Evolutionary conservation across 1,284 basidiomycete genomes (phyloP).

Genomic region (Veloporphyrellus conicus): DNA sequence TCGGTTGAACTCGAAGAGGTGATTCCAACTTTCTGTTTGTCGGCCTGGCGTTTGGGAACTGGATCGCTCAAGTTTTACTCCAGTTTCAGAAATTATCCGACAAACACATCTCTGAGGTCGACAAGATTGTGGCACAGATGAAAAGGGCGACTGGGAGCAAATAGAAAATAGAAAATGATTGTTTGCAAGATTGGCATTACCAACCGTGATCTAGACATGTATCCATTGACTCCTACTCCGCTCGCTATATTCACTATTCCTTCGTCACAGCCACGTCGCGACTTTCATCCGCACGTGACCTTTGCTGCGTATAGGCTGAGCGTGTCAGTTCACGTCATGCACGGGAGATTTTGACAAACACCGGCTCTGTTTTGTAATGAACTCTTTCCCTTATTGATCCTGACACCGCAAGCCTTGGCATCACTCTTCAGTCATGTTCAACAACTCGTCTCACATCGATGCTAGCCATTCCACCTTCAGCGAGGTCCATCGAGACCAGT

Average conservation of each 20-base stretch:
- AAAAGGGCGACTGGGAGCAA: slow-evolving; percentile 53
- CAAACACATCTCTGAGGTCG: slow-evolving; percentile 57
- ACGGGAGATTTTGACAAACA: no score
- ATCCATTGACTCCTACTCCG: no score
- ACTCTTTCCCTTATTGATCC: background rate
- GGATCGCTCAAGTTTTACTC: background rate
- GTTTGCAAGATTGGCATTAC: no score
- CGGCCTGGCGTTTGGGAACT: background rate
- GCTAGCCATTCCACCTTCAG: slow-evolving; percentile 16
- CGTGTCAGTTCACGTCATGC: no score
- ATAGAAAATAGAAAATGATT: no score
- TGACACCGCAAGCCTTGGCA: background rate
- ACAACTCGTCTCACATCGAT: slow-evolving; percentile 20
- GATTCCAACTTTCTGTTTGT: slow-evolving; percentile 7
- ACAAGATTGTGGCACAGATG: slow-evolving; percentile 56
- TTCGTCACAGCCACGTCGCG: no score
- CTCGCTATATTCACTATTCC: no score
- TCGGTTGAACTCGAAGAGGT: slow-evolving; percentile 66
- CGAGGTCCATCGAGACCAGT: slow-evolving; percentile 19
- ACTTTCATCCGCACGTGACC: no score
- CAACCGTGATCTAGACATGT: no score
- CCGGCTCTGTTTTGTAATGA: no score
- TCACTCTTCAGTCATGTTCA: slow-evolving; percentile 12
- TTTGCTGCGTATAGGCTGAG: no score
- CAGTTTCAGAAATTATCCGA: slow-evolving; percentile 73